Base-by-base conservation (phyloP, 2,329 filamentous ascomycete species). In the Trichoderma aggressivum region DNA sequence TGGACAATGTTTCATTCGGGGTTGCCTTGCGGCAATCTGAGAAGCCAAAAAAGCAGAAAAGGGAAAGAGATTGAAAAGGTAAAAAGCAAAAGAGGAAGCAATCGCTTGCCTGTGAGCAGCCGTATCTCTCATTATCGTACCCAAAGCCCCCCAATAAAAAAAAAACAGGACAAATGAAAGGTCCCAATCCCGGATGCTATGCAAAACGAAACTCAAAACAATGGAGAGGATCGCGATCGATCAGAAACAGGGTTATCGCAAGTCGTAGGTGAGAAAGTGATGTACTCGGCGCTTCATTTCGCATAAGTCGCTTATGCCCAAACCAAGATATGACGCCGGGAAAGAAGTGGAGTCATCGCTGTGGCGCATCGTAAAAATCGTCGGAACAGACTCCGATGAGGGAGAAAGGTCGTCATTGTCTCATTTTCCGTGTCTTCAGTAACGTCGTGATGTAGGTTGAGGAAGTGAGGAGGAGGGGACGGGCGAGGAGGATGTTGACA, bases 361-460 rank as follows among this genome's bases (percentile, higher is more conserved):
- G 65, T 61, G 65, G 65, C 56, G 65, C 56, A 69, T 69, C 65
- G 26, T 69, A 30, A 71, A 71, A 60, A 50, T 71, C 62, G 36
- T 71, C 69, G 55, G 61, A 59, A 32, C 61, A 36, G 16, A 28
- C 61, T 64, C 39, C 69, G 28, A 30, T 26, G 61, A 56, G 32
- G 50, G 59, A 50, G 58, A 72, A 36, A 64, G 56, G 21, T 68
- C 30, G 73, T 76, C 76, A 70, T 77, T 56, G 72, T 76, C 70
- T 76, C 74, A 8, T 61, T 74, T 47, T 74, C 70, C 75, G 66
- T 74, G 76, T 79, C 79, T 79, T 79, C 76, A 76, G 74, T 77
- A 77, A 75, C 71, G 77, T 78, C 73, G 72, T 60, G 61, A 73
- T 65, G 73, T 64, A 70, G 59, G 70, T 59, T 53, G 62, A 70